Base-by-base conservation (phyloP, 495 filamentous ascomycete species). In the Lasiosphaeriaceae sp. region DNA sequence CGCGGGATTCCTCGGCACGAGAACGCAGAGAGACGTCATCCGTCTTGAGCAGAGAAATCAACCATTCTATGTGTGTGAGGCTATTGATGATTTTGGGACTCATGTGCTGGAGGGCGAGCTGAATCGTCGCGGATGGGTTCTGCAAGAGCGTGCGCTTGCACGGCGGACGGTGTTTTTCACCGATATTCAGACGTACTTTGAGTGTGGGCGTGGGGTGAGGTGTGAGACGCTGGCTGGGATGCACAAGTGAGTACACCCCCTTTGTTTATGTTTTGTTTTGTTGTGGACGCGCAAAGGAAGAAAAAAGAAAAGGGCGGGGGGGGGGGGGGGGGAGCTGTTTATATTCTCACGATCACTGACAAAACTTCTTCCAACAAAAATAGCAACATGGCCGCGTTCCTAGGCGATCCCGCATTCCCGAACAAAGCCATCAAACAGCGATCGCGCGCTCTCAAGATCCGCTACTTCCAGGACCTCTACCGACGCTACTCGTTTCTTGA, bases 111-210 rank as follows among this genome's bases (percentile, higher is more conserved):
- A 72, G 34, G 63, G 59, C 9, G 52, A 49, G 1, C 65, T 78
- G 0, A 74, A 68, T 47, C 55, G 58, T 24, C 47, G 75, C 7
- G 76, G 67, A 0, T 79, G 75, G 76, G 70, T 77, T 0, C 45
- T 77, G 34, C 74, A 78, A 43, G 76, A 79, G 58, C 48, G 69
- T 7, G 73, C 64, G 0, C 47, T 79, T 20, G 69, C 76, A 3
- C 64, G 69, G 17, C 37, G 76, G 26, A 73, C 72, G 1, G 74
- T 79, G n/a, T 66, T 69, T 58, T 79, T 77, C 54, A 71, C 71
- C 0, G 63, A 61, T 7, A 67, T 47, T 8, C 72, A 77, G 47
- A 62, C 65, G 3, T 78, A 76, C 43, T 77, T 64, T 66, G 74
- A 78, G 44, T 79, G 76, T 54, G 74, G 75, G 0, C 47, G 58